Evolutionary conservation across 2,329 filamentous ascomycete species (phyloP), one percentile per base, ranked within the genome.

Genomic region (Dryadomyces quercus-mongolicae): DNA sequence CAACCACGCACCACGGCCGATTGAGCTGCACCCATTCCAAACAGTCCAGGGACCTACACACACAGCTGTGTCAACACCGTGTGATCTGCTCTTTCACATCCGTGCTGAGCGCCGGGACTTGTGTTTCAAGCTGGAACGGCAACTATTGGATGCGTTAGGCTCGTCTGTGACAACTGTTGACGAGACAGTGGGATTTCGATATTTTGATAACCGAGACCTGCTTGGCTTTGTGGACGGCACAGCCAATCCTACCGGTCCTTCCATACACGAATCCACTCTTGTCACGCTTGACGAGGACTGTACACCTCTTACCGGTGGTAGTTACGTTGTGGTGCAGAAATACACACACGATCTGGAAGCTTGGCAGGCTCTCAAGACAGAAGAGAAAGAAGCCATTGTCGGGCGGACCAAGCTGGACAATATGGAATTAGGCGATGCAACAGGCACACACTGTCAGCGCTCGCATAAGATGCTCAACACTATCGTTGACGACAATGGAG

Each of bases 171-270:
- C 60, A 0, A 68, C 79, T 1, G 67, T 73, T 1, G 78, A 82
- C 51, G 73, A 74, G 54, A 81, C 78, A 0, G 66, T 70, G 1
- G 78, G 78, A 0, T 82, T 82, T 63, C 73, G 78, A 16, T 82
- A 81, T 62, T 81, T 81, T 56, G 78, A 82, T 57, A 70, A 74
- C 0, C 74, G 78, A 1, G 78, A 81, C 56, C 70, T 81, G 0
- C 70, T 82, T 0, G 78, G 78, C 1, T 82, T 82, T 52, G 76
- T 82, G 3, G 78, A 82, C 55, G 78, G 78, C 16, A 82, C 78
- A 0, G 78, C 78, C 2, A 82, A 82, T 58, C 78, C 78, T 0
- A 68, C 74, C 0, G 77, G 76, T 0, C 60, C 67, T 0, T 70
- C 66, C 1, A 68, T 78, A 0, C 60, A 65, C 0, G 65, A 66